phyloP scores from a whole-genome alignment of 371 early-diverging fungal genomes.

The Mucor saturninus region DNA sequence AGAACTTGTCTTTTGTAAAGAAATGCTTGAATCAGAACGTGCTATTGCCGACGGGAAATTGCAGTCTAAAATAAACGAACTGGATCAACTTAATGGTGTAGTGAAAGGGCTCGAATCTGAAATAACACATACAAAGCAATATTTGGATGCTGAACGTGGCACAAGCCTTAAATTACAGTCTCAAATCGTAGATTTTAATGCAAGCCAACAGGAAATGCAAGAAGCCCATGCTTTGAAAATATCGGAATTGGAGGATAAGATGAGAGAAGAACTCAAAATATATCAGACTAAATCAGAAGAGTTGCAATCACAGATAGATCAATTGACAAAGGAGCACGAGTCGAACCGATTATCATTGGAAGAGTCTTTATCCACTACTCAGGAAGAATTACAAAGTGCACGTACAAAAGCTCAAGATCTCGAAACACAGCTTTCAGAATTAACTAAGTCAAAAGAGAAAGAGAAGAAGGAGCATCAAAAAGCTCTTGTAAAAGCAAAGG shows the following conservation, averaged over 20 bases:
- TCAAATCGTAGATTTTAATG: neutral
- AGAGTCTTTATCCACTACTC: neutral
- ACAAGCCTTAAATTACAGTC: neutral
- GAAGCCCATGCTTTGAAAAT: neutral
- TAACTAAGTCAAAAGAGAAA: neutral
- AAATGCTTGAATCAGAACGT: constrained; percentile 6
- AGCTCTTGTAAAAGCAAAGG: neutral
- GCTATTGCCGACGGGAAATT: constrained; percentile 5
- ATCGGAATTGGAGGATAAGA: neutral
- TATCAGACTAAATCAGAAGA: neutral
- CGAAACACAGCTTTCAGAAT: constrained; percentile 1
- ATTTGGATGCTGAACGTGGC: neutral
- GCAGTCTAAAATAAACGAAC: neutral
- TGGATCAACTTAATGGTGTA: neutral
- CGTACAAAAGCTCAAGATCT: constrained; percentile 5
- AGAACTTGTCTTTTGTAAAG: neutral
- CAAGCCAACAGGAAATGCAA: neutral
- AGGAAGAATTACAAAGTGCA: neutral
- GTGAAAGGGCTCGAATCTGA: neutral
- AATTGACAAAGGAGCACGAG: neutral
- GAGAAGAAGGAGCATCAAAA: neutral
- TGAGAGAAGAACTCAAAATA: neutral
- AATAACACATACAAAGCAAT: neutral
- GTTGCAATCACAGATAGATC: neutral
- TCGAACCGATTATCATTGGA: neutral